phyloP scores from a whole-genome alignment of 1,284 basidiomycete genomes.

The Chondrostereum purpureum region DNA sequence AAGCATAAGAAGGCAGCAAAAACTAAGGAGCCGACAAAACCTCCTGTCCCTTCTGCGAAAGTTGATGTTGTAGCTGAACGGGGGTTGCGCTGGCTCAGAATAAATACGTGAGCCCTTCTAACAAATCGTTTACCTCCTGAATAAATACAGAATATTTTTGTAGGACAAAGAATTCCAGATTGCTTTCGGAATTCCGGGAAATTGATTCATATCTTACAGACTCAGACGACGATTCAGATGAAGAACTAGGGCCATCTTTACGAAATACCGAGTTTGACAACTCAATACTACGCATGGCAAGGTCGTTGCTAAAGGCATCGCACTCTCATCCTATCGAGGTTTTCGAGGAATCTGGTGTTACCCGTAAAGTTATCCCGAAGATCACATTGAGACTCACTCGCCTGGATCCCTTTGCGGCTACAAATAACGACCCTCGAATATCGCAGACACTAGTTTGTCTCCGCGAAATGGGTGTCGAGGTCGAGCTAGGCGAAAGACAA shows the following conservation, averaged over 20 bases:
- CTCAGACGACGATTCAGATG: slow-evolving; percentile 36
- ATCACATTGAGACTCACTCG: slow-evolving; percentile 67
- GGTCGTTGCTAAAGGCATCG: slow-evolving; percentile 56
- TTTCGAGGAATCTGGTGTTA: slow-evolving; percentile 18
- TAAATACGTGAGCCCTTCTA: slow-evolving; percentile 77
- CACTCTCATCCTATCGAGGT: slow-evolving; percentile 38
- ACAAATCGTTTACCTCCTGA: background rate
- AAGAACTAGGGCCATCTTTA: slow-evolving; percentile 26
- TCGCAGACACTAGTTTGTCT: slow-evolving; percentile 50
- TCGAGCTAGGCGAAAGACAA: slow-evolving; percentile 59
- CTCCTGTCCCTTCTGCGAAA: slow-evolving; percentile 43
- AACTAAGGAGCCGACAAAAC: slow-evolving; percentile 18
- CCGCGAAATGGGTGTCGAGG: slow-evolving; percentile 54
- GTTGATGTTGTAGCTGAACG: slow-evolving; percentile 75
- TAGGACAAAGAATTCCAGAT: slow-evolving; percentile 71
- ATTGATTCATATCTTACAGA: slow-evolving; percentile 75
- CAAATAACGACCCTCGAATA: slow-evolving; percentile 52
- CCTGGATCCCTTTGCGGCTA: slow-evolving; percentile 39
- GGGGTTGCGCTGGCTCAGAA: slow-evolving; percentile 69
- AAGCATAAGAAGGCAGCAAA: no score
- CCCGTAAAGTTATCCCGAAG: slow-evolving; percentile 17
- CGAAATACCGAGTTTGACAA: slow-evolving; percentile 60
- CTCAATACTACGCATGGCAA: slow-evolving; percentile 59
- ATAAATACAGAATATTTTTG: background rate
- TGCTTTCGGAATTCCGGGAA: slow-evolving; percentile 73